Base-by-base conservation (phyloP, 2,329 filamentous ascomycete species). In the Claviceps sp. region DNA sequence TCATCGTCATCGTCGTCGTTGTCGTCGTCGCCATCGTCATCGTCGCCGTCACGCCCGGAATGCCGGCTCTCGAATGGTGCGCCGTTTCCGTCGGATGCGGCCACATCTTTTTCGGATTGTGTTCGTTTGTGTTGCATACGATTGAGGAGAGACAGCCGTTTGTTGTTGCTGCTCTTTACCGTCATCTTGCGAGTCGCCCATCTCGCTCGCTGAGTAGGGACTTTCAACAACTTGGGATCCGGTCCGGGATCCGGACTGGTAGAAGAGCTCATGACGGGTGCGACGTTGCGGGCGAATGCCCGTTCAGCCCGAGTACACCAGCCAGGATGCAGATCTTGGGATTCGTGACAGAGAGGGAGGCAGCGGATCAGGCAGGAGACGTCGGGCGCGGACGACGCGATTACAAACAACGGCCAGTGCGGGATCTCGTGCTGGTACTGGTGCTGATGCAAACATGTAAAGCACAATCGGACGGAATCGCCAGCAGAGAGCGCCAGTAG, bases 121-220 rank as follows among this genome's bases (percentile, higher is more conserved):
- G 72, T 71, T 61, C 75, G 72, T 62, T 79, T 82, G 64, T 81
- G 80, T 64, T 87, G 80, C 63, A 83, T 74, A 59, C 89, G 83
- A 61, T 86, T 83, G 61, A 93, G 80, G 56, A 97, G 83, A 45
- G 87, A 93, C 53, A 83, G 72, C 56, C 93, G 83, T 75, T 96
- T 97, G 65, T 79, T 77, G 59, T 77, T 75, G 57, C 85, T 88
- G 64, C 83, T 86, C 63, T 82, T 79, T 61, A 86, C 81, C 14
- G 83, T 82, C 67, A 86, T 80, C 66, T 88, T 87, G 62, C 90
- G 87, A n/a, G 93, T 97, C 17, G 93, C 91, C 93, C 93, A 97
- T 81, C 93, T 79, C 67, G 93, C 83, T 64, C 90, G 79, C 65
- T 91, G 88, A 22, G 83, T 85, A 52, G 64, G 52, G 29, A 54